These are phyloP conservation scores for Laburnicola sp. DNA, from an alignment of 2,329 filamentous ascomycete genomes.

Conservation along the genomic window DNA sequence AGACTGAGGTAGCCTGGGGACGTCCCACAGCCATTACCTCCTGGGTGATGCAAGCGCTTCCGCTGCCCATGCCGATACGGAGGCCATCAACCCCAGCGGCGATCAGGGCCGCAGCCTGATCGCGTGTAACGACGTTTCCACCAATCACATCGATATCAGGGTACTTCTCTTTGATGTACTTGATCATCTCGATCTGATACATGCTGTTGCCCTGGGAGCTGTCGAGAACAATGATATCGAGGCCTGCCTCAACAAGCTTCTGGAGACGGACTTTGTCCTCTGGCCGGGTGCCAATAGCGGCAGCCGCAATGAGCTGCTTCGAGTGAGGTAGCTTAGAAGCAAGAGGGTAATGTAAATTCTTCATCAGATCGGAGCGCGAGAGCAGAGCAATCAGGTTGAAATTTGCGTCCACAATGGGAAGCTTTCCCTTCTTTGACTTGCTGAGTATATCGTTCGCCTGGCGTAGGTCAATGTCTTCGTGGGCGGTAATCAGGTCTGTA, in stretches of 20 bases:
- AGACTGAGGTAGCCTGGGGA: constrained; percentile 91
- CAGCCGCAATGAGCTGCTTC: constrained; percentile 95
- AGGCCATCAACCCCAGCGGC: constrained; percentile 93
- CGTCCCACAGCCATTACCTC: constrained; percentile 99
- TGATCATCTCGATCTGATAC: constrained; percentile 98
- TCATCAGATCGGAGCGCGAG: constrained; percentile 82
- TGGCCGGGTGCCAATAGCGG: constrained; percentile 90
- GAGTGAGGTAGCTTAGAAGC: constrained; percentile 95
- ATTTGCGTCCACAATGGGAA: constrained; percentile 83
- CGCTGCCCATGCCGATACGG: constrained; percentile 98
- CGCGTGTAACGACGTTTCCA: constrained; percentile 96
- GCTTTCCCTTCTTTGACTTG: constrained; percentile 97
- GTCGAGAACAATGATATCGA: constrained; percentile 94
- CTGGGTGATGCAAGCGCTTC: constrained; percentile 97
- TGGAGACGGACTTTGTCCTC: constrained; percentile 86
- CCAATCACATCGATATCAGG: constrained; percentile 91
- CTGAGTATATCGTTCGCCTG: constrained; percentile 94
- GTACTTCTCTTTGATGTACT: constrained; percentile 87
- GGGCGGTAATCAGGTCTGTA: constrained; percentile 87
- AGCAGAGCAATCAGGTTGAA: constrained; percentile 68
- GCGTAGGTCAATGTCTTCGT: constrained; percentile 75
- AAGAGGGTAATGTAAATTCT: constrained; percentile 96
- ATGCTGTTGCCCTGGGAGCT: constrained; percentile 98
- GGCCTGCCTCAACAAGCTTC: constrained; percentile 88
- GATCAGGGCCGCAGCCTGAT: constrained; percentile 91